Evolutionary conservation across 176 grass and related monocot species (phyloP).

Genomic region (Carex littledalei): DNA sequence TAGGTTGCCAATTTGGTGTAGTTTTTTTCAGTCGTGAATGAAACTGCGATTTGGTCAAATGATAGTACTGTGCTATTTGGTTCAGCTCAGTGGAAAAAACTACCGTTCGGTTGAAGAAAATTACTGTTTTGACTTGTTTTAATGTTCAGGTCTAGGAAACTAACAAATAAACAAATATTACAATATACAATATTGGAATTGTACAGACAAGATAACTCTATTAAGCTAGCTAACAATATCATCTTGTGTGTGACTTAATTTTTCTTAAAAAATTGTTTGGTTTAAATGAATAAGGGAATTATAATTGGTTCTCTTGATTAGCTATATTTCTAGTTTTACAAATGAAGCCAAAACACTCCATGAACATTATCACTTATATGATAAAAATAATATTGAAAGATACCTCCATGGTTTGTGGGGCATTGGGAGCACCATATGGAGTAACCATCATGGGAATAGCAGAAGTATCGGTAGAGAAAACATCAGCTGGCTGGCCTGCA

Average conservation of each 20-base stretch:
- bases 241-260: not conserved
- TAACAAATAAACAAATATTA: not conserved
- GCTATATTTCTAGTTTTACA: not conserved
- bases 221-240: not conserved
- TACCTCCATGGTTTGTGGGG: conserved; percentile 73
- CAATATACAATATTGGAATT: not conserved
- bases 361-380: not conserved
- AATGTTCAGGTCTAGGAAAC: not conserved
- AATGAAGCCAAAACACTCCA: not conserved
- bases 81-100: not conserved
- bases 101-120: not conserved
- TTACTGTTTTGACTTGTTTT: not conserved
- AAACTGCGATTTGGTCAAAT: not conserved
- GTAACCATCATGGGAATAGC: conserved; percentile 4
- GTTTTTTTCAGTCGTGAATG: not conserved
- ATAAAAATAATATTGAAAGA: conserved; percentile 1
- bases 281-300: not conserved
- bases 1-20: not conserved
- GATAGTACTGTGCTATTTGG: not conserved
- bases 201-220: not conserved
- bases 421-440: conserved; percentile 34
- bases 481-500: conserved; percentile 89
- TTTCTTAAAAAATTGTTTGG: not conserved
- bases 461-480: conserved; percentile 58
- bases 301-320: not conserved